phyloP scores from a whole-genome alignment of 768 basidiomycete genomes.

The Hypholoma fasciculare region DNA sequence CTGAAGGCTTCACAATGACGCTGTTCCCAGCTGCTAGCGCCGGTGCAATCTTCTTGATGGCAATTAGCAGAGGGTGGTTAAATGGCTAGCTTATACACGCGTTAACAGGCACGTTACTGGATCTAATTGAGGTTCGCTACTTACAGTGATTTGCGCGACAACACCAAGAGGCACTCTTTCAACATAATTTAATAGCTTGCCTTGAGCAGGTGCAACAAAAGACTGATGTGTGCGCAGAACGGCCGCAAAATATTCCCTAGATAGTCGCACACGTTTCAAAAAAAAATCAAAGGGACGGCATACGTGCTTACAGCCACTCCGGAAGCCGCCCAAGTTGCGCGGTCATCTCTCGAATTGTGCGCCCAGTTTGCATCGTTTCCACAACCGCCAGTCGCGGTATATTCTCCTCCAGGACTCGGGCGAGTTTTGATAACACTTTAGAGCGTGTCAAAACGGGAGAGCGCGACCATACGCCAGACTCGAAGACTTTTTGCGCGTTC shows the following conservation, averaged over 20 bases:
- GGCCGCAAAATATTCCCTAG: conserved; percentile 77
- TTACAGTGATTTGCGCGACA: conserved; percentile 85
- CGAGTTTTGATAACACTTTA: conserved; percentile 62
- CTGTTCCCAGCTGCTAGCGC: conserved; percentile 85
- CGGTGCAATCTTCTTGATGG: conserved; percentile 85
- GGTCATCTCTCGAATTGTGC: conserved; percentile 82
- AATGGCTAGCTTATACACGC: conserved; percentile 56
- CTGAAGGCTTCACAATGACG: conserved; percentile 82
- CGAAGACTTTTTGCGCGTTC: conserved; percentile 57
- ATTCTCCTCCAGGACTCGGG: conserved; percentile 56
- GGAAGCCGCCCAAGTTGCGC: conserved; percentile 76
- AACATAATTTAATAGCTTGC: conserved; percentile 77
- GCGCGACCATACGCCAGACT: conserved; percentile 74
- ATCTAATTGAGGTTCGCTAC: conserved; percentile 11
- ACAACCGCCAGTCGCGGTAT: conserved; percentile 60
- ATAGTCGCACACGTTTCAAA: not conserved
- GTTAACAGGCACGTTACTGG: not conserved
- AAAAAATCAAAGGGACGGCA: not conserved
- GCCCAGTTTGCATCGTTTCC: conserved; percentile 78
- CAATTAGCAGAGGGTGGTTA: conserved; percentile 88
- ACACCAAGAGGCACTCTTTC: conserved; percentile 81
- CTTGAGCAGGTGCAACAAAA: conserved; percentile 78
- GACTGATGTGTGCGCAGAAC: conserved; percentile 68
- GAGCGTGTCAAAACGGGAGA: conserved; percentile 60
- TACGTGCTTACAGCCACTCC: conserved; percentile 74